Evolutionary conservation across 2,329 filamentous ascomycete species (phyloP), one percentile per base, ranked within the genome.

Genomic region (Parascedosporium putredinis): DNA sequence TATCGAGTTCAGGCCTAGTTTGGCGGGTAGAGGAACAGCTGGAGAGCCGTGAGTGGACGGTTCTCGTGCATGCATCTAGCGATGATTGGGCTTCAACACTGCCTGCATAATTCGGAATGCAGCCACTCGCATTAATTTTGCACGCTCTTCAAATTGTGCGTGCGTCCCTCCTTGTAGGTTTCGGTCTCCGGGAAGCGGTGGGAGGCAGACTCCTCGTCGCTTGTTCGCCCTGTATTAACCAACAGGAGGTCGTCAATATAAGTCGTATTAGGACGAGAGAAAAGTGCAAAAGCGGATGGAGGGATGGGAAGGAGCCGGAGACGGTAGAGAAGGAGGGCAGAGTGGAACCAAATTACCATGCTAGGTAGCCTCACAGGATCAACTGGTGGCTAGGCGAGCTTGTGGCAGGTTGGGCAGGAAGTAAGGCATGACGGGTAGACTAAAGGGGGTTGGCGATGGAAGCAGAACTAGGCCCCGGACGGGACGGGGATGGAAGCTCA

Each of bases 81-180:
- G 16, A 33, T 34, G 47, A 45, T 50, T 50, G 47, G 47, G 47
- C 45, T 50, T 50, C 47, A 25, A 50, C 47, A 44, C 40, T 38
- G 47, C 8, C 38, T 25, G 47, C 47, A 45, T 50, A 45, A 27
- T 27, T 50, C 38, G 38, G 45, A 40, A 42, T 50, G 47, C 47
- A 50, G 47, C 47, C 47, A 50, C 47, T 50, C 40, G 47, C 16
- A 44, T 45, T 49, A 45, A 44, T 36, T 50, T 38, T 40, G 16
- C 25, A 44, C 38, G 25, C 38, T 42, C 23, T 16, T 45, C 27
- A 31, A 42, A 24, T 45, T 31, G 38, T 50, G 47, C 24, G 44
- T 33, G 44, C 8, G 34, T 25, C 18, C 27, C n/a, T n/a, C n/a
- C n/a, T n/a, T n/a, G n/a, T n/a, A n/a, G n/a, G 36, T 14, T 29